A percentile compares a stretch with the other conserved stretches of the same genome.
Conservation (phyloP, 208 protist species). For the Trypanosoma rangeli region DNA sequence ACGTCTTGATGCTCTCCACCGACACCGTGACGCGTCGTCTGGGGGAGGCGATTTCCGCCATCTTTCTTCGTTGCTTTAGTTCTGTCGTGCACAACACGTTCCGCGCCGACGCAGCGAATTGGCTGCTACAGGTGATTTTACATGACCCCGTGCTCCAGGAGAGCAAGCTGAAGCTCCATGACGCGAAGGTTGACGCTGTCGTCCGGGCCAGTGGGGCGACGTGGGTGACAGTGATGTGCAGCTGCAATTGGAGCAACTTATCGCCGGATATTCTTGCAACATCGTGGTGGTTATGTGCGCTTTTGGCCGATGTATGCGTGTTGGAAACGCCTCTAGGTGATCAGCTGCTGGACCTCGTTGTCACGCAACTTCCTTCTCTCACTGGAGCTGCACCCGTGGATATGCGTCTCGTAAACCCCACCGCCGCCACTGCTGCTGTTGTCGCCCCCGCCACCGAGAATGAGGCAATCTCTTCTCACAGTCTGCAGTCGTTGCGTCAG, state of each 20-base stretch:
- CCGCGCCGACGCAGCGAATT: constrained; percentile 44
- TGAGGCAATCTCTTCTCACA: not conserved
- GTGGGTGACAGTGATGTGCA: constrained; percentile 54
- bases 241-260: constrained; percentile 44
- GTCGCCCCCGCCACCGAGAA: not conserved
- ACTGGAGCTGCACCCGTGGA: not conserved
- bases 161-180: constrained; percentile 24
- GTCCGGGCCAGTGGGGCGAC: constrained; percentile 41
- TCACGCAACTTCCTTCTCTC: constrained; percentile 45
- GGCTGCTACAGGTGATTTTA: constrained; percentile 47
- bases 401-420: not conserved
- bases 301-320: constrained; percentile 49
- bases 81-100: constrained; percentile 25
- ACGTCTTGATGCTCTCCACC: constrained; percentile 29
- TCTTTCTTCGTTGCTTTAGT: constrained; percentile 46
- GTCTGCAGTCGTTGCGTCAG: not conserved
- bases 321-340: constrained; percentile 35
- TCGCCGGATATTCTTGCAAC: constrained; percentile 24
- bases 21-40: constrained; percentile 30
- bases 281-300: constrained; percentile 63
- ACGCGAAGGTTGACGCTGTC: constrained; percentile 40
- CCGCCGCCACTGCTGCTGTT: not conserved
- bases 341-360: constrained; percentile 42
- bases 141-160: constrained; percentile 26
- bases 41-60: constrained; percentile 26